Percentiles rank a stretch among this genome's conserved stretches.
Evolutionary conservation across 306 rosid species (phyloP).

Genomic region (Arachis hypogaea): DNA sequence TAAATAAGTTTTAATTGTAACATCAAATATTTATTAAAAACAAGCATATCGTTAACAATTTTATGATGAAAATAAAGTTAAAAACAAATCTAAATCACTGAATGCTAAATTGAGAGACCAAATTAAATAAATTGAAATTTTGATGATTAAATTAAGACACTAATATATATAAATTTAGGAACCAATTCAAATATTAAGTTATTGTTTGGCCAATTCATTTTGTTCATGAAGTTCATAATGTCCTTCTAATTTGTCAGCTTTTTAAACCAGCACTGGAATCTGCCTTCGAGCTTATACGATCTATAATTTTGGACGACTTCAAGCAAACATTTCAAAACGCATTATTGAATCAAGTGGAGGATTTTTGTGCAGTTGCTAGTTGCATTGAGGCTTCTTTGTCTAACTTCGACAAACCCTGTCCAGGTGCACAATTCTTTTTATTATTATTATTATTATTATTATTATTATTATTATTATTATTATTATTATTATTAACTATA

Average conservation of each 20-base stretch:
- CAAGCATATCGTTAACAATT: too few species aligned
- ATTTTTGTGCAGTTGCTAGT: constrained; percentile 65
- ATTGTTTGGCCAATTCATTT: background rate
- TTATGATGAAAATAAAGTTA: too few species aligned
- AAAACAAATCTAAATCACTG: too few species aligned
- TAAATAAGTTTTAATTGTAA: too few species aligned
- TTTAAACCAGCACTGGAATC: constrained; percentile 73
- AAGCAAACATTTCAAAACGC: constrained; percentile 71
- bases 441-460: too few species aligned
- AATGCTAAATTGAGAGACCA: too few species aligned
- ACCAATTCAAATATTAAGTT: too few species aligned
- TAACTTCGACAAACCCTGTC: constrained; percentile 67
- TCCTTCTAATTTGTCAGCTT: constrained; percentile 53
- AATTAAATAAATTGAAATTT: too few species aligned
- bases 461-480: too few species aligned
- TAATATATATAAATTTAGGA: too few species aligned
- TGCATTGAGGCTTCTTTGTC: constrained; percentile 54
- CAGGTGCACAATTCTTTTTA: constrained; percentile 30
- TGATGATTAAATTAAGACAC: too few species aligned
- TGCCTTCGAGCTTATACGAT: constrained; percentile 69
- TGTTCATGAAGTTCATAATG: constrained; percentile 30
- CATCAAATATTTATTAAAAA: too few species aligned
- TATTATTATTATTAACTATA: background rate
- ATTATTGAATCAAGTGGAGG: constrained; percentile 70
- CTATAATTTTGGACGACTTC: constrained; percentile 68